Percentiles rank a stretch among this genome's conserved stretches.
Evolutionary conservation across 2,329 filamentous ascomycete species (phyloP).

Genomic region (Fusarium fujikuroi): DNA sequence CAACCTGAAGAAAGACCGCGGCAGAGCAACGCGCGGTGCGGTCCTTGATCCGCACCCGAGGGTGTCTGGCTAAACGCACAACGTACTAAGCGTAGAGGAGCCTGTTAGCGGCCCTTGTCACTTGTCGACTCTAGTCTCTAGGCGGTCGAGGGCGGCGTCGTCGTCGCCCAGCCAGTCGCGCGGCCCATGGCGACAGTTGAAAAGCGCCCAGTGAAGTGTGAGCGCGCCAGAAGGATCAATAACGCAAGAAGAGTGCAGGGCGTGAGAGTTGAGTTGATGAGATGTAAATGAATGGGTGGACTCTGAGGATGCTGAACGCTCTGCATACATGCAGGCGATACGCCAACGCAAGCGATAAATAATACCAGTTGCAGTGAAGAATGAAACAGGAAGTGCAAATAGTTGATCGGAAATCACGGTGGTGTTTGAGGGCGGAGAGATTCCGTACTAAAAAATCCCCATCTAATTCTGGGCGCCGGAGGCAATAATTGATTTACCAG

Average conservation of each 20-base stretch:
- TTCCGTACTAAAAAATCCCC: slow-evolving; percentile 23
- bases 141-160: slow-evolving; percentile 20
- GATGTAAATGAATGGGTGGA: not conserved
- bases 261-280: slow-evolving; percentile 2
- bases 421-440: slow-evolving; percentile 3
- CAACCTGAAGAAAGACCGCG: slow-evolving; percentile 30
- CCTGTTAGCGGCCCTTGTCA: slow-evolving; percentile 24
- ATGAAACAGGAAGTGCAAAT: slow-evolving; percentile 8
- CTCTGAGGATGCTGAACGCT: not conserved
- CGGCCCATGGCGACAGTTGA: slow-evolving; percentile 22
- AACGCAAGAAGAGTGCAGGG: slow-evolving; percentile 11
- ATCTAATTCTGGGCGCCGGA: slow-evolving; percentile 4
- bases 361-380: slow-evolving; percentile 10
- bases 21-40: slow-evolving; percentile 20
- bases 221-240: slow-evolving; percentile 28
- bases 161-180: slow-evolving; percentile 32
- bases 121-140: slow-evolving; percentile 30
- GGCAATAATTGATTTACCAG: not conserved
- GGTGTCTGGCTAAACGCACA: slow-evolving; percentile 15
- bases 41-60: slow-evolving; percentile 21
- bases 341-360: slow-evolving; percentile 13
- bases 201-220: slow-evolving; percentile 29
- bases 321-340: slow-evolving; percentile 3
- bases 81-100: not conserved
- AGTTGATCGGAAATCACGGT: not conserved